These are phyloP conservation scores for Quercus gilva DNA, from an alignment of 306 rosid species.

Conservation along the genomic window DNA sequence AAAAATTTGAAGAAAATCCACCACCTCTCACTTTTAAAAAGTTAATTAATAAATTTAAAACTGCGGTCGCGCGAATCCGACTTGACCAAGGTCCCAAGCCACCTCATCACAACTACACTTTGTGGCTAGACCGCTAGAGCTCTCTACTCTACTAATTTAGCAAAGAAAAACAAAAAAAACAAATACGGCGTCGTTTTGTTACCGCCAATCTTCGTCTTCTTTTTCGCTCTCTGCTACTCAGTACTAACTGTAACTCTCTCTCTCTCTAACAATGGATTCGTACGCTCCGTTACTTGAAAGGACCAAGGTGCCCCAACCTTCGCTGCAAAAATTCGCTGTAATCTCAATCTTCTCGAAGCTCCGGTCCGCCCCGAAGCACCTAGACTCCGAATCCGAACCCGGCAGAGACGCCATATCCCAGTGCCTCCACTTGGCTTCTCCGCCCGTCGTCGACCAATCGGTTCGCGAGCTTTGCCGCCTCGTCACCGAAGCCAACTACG, in stretches of 20 bases:
- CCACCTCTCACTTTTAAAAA: no score
- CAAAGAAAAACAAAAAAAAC: not conserved
- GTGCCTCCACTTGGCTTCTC: conserved; percentile 62
- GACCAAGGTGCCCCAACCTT: conserved; percentile 74
- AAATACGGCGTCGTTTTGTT: not conserved
- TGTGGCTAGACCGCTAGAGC: no score
- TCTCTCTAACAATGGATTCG: conserved; percentile 50
- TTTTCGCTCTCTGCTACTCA: not conserved
- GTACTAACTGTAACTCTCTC: not conserved
- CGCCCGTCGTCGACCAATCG: conserved; percentile 77
- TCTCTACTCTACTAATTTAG: no score
- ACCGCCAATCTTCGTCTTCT: not conserved
- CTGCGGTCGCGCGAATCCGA: no score
- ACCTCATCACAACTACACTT: no score
- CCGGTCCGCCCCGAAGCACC: conserved; percentile 62
- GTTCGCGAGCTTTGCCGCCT: conserved; percentile 83
- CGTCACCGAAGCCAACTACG: conserved; percentile 49
- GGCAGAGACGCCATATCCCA: conserved; percentile 68
- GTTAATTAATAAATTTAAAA: no score
- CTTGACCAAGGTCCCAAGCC: no score
- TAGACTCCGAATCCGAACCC: conserved; percentile 66
- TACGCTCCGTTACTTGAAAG: conserved; percentile 58
- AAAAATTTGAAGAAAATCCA: no score
- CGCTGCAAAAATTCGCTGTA: conserved; percentile 81
- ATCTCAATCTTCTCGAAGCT: conserved; percentile 81